phyloP scores from a whole-genome alignment of 73 alveolate genomes.

The Tetrahymena elliotti region DNA sequence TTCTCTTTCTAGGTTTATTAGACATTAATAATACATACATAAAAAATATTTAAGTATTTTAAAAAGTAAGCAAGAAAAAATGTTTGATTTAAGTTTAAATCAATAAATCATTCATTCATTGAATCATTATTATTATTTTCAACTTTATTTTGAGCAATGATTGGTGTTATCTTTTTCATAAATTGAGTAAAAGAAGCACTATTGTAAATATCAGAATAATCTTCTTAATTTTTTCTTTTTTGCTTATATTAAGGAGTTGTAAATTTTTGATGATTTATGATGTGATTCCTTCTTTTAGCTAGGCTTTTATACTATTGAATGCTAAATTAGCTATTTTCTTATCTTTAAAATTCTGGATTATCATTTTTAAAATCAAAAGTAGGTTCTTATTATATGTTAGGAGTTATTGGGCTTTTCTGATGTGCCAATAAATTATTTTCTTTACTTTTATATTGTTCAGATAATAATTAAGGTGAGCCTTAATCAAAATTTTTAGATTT shows the following conservation, averaged over 20 bases:
- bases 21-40: no score
- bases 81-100: no score
- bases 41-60: no score
- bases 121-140: not conserved
- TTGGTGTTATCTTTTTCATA: not conserved
- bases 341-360: no score
- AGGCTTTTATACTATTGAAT: not conserved
- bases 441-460: not conserved
- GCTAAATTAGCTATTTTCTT: not conserved
- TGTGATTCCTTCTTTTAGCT: not conserved
- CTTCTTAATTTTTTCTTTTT: not conserved
- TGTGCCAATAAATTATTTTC: not conserved
- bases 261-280: not conserved
- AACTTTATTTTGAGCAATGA: not conserved
- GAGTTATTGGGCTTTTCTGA: not conserved
- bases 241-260: not conserved
- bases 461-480: not conserved
- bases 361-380: not conserved
- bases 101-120: no score
- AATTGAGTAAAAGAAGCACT: not conserved
- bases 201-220: not conserved
- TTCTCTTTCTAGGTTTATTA: no score
- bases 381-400: not conserved
- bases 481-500: not conserved
- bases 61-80: no score